Base-by-base conservation (phyloP, 2,329 filamentous ascomycete species). In the Leptographium procerum region DNA sequence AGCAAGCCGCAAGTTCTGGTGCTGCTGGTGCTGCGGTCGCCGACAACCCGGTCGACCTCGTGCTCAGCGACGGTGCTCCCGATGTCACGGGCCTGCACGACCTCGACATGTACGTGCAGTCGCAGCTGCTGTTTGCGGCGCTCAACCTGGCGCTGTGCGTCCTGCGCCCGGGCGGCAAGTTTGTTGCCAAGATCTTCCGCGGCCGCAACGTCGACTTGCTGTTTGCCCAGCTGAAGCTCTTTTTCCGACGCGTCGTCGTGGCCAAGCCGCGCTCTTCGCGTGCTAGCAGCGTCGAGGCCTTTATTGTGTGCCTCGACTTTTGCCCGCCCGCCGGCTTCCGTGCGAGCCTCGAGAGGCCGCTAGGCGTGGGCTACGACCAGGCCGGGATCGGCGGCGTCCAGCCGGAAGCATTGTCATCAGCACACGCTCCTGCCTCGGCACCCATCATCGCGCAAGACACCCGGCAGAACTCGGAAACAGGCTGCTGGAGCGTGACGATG, bases 1-100 rank as follows among this genome's bases (percentile, higher is more conserved):
- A 83, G 63, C 81, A 85, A 24, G 69, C 71, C 16, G 28, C 14
- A n/a, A n/a, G n/a, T n/a, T n/a, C n/a, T n/a, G n/a, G n/a, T n/a
- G n/a, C n/a, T n/a, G n/a, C n/a, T n/a, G n/a, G n/a, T n/a, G n/a
- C n/a, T n/a, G n/a, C 11, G 1, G 26, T 16, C 5, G 81, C 87
- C 2, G 82, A 85, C 1, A 84, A 90, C 54, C 89, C 87, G 0
- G 92, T 97, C 16, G 94, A 99, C 68, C 81, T 99, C 1, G 92
- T 99, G 28, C 83, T 99, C 62, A 96, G 90, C 59, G 94, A 99
- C 66, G 94, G 94, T 57, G 94, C 94, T 0, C 94, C 94, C 0
- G 94, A 99, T 67, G 94, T 99, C 14, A 99, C 94, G 0, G 94
- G 94, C 24, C 80, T 99, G 1, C 94, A 99, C 71, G 94, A 99